phyloP scores from a whole-genome alignment of 331 rosid species.

The Spiraea crenata region DNA sequence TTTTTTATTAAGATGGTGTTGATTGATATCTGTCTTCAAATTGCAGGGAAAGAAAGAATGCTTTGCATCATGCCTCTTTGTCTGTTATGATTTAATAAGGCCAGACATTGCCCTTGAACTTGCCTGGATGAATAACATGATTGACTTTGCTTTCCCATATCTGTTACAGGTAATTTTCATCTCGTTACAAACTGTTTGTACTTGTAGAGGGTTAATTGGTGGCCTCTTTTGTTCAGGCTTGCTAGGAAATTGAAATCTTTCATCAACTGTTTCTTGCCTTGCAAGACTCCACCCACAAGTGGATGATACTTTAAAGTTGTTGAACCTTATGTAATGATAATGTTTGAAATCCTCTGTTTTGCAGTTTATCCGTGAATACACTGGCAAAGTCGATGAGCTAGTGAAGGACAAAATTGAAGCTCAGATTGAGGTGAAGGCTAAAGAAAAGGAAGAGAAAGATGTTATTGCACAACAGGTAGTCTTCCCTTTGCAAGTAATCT shows the following conservation, averaged over 20 bases:
- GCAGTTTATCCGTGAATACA: conserved; percentile 94
- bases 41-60: conserved; percentile 99
- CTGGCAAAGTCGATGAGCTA: conserved; percentile 93
- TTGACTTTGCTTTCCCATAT: conserved; percentile 92
- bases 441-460: conserved; percentile 87
- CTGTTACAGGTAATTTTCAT: conserved; percentile 66
- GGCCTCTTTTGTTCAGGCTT: too few species aligned
- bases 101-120: conserved; percentile 84
- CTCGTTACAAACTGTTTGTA: not conserved
- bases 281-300: not conserved
- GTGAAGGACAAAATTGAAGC: conserved; percentile 89
- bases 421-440: conserved; percentile 64
- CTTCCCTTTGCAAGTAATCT: not conserved
- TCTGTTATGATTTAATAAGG: conserved; percentile 89
- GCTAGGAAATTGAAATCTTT: not conserved
- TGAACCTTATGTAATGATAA: not conserved
- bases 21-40: conserved; percentile 2
- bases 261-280: not conserved
- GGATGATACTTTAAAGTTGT: not conserved
- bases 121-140: conserved; percentile 95
- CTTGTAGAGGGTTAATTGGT: not conserved
- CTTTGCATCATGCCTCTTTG: conserved; percentile 96
- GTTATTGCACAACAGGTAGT: conserved; percentile 91
- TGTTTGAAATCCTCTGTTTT: conserved; percentile 21
- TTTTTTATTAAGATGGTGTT: not conserved